These are phyloP conservation scores for Rhodosporidiobolus odoratus DNA, from an alignment of 768 basidiomycete genomes.

Conservation along the genomic window DNA sequence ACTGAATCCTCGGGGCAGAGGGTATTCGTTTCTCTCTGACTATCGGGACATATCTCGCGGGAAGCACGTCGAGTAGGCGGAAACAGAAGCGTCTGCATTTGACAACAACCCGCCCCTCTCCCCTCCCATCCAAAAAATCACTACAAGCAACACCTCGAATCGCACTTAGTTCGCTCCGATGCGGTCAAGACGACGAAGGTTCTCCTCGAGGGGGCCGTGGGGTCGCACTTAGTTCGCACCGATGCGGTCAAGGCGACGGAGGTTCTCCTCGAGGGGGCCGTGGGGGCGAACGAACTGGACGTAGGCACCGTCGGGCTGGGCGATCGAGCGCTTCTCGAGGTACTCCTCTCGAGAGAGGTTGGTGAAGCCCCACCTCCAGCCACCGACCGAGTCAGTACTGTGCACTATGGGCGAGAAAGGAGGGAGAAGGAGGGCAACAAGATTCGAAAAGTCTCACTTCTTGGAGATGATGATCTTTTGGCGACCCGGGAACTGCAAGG, in stretches of 20 bases:
- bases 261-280: constrained; percentile 77
- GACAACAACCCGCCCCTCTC: constrained; percentile 7
- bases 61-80: not conserved
- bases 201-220: constrained; percentile 61
- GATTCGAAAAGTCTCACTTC: not conserved
- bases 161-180: constrained; percentile 30
- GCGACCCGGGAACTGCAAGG: constrained; percentile 73
- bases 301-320: constrained; percentile 80
- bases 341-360: constrained; percentile 87
- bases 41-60: not conserved
- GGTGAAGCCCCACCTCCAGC: constrained; percentile 87
- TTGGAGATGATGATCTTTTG: constrained; percentile 88
- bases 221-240: constrained; percentile 20
- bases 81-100: not conserved
- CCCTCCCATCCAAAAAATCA: not conserved
- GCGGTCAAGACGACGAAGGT: constrained; percentile 63
- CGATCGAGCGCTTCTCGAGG: constrained; percentile 57
- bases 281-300: constrained; percentile 86
- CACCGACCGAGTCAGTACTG: constrained; percentile 51
- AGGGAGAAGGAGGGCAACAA: not conserved
- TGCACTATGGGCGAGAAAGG: not conserved
- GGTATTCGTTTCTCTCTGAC: not conserved
- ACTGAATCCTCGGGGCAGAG: too few species aligned
- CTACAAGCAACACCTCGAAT: not conserved
- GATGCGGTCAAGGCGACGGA: constrained; percentile 57